These are phyloP conservation scores for Colletotrichum paranaense DNA, from an alignment of 2,329 filamentous ascomycete genomes.

Conservation along the genomic window DNA sequence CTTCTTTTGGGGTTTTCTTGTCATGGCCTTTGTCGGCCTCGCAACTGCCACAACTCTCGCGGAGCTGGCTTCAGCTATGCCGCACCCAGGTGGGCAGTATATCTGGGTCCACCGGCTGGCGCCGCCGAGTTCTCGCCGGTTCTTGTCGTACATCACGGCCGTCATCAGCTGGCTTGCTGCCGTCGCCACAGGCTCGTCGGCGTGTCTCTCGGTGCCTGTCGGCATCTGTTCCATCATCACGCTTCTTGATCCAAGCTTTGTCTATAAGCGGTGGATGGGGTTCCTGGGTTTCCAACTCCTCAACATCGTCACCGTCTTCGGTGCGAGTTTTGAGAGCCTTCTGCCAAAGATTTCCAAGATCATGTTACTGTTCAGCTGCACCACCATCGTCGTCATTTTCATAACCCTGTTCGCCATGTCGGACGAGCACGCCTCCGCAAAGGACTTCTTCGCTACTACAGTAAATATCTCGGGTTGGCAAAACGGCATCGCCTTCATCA, in stretches of 20 bases:
- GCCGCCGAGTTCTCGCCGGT: slow-evolving; percentile 25
- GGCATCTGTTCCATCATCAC: not conserved
- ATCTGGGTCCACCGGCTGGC: slow-evolving; percentile 42
- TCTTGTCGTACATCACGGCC: slow-evolving; percentile 36
- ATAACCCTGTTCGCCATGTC: slow-evolving; percentile 43
- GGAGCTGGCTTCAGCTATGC: slow-evolving; percentile 43
- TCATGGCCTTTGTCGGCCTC: not conserved
- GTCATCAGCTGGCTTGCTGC: not conserved
- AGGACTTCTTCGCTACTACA: slow-evolving; percentile 39
- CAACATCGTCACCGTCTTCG: not conserved
- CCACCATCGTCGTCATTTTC: slow-evolving; percentile 39
- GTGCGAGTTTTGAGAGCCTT: slow-evolving; percentile 38
- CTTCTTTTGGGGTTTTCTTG: not conserved
- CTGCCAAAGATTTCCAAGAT: slow-evolving; percentile 42
- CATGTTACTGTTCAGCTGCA: slow-evolving; percentile 41
- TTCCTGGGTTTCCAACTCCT: not conserved
- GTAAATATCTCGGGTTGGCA: slow-evolving; percentile 42
- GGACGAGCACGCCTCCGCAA: slow-evolving; percentile 28
- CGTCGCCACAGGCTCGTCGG: not conserved
- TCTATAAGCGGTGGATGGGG: not conserved
- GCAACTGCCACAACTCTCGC: slow-evolving; percentile 34
- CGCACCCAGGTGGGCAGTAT: slow-evolving; percentile 44
- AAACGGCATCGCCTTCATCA: slow-evolving; percentile 43
- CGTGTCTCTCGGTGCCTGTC: not conserved
- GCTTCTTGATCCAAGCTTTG: not conserved